These are phyloP conservation scores for Phytopythium montanum DNA, from an alignment of 352 stramenopile species.

Conservation along the genomic window DNA sequence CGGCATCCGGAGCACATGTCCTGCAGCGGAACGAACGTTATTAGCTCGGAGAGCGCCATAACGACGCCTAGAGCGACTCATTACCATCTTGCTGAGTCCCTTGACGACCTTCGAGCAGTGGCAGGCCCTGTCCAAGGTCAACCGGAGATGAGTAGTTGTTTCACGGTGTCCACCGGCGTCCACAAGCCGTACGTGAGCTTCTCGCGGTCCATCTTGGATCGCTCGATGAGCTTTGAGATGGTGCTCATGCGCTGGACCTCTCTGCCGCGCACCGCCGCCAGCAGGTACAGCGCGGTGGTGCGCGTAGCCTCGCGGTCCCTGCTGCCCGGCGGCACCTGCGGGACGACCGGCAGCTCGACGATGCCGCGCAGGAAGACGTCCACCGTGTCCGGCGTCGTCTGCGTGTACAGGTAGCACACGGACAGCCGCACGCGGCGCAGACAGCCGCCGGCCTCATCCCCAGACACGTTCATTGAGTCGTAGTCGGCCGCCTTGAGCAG, in stretches of 20 bases:
- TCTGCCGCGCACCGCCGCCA: conserved; percentile 34
- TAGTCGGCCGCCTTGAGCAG: conserved; percentile 61
- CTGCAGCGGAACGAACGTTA: conserved; percentile 7
- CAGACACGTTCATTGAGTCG: conserved; percentile 11
- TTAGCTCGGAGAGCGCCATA: background rate
- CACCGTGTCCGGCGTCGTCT: conserved; percentile 30
- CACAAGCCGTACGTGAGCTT: conserved; percentile 34
- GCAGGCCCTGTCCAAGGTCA: conserved; percentile 30
- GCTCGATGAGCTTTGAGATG: conserved; percentile 46
- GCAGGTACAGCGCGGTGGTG: conserved; percentile 30
- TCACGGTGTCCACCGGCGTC: background rate
- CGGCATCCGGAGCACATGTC: conserved; percentile 56
- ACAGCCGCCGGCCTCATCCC: conserved; percentile 8
- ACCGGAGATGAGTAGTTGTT: background rate
- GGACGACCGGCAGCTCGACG: conserved; percentile 32
- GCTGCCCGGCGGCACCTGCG: background rate
- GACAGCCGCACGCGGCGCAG: conserved; percentile 43
- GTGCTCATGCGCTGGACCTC: conserved; percentile 51
- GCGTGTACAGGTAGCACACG: conserved; percentile 61
- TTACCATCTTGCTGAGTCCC: conserved; percentile 44
- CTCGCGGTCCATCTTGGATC: conserved; percentile 51
- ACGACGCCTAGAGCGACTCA: background rate
- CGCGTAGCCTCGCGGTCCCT: conserved; percentile 17
- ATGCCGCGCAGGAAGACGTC: conserved; percentile 62
- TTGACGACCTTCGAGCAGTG: conserved; percentile 49